phyloP scores from a whole-genome alignment of 805 yeast genomes.

The Suhomyces emberorum region DNA sequence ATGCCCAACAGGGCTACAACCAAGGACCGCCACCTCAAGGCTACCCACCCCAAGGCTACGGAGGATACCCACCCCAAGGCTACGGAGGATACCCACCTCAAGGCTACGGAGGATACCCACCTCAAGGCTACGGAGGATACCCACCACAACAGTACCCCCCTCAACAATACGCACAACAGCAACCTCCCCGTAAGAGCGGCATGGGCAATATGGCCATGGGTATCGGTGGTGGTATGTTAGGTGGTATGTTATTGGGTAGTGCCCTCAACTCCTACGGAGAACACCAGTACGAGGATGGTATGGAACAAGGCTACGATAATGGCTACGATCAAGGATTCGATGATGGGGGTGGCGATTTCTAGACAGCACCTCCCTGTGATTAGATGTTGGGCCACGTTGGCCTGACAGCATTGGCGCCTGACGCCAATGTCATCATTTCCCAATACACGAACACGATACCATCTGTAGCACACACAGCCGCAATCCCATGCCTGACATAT shows the following conservation, averaged over 20 bases:
- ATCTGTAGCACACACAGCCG: no score
- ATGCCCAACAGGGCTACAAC: constrained; percentile 1
- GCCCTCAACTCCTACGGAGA: constrained; percentile 33
- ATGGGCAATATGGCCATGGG: constrained; percentile 52
- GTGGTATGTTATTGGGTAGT: constrained; percentile 53
- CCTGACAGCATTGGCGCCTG: no score
- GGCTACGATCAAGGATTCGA: constrained; percentile 28
- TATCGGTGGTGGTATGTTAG: constrained; percentile 54
- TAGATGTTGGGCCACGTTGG: no score
- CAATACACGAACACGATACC: no score
- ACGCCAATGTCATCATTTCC: no score
- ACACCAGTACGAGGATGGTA: constrained; percentile 24
- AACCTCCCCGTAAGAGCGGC: constrained; percentile 23
- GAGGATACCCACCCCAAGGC: constrained; percentile 12
- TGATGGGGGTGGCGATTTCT: no score
- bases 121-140: constrained; percentile 21
- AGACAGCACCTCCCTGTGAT: no score
- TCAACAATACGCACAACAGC: constrained; percentile 16
- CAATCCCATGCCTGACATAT: no score
- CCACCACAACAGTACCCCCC: constrained; percentile 23
- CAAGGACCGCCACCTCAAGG: constrained; percentile 16
- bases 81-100: constrained; percentile 17
- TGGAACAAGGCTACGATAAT: constrained; percentile 34
- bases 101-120: constrained; percentile 21
- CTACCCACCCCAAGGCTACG: constrained; percentile 10